Evolutionary conservation across 2,329 filamentous ascomycete species (phyloP).

Genomic region (Knufia fluminis): DNA sequence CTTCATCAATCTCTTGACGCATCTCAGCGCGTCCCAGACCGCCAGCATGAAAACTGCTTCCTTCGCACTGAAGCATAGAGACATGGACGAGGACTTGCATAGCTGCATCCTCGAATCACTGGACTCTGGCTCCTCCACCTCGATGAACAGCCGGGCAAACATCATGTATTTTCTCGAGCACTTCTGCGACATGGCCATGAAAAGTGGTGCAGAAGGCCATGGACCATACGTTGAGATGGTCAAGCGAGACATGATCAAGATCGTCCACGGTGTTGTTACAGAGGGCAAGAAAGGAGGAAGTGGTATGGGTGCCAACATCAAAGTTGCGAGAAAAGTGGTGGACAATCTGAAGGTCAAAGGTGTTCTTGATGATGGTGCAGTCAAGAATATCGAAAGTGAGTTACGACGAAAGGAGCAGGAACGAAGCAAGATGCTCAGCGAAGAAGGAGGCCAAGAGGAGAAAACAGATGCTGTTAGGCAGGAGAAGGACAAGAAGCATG

Average conservation of each 20-base stretch:
- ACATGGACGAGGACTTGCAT: constrained; percentile 95
- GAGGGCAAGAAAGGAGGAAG: constrained; percentile 56
- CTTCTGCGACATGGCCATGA: constrained; percentile 75
- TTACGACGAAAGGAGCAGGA: constrained; percentile 68
- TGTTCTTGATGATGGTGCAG: constrained; percentile 64
- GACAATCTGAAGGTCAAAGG: constrained; percentile 56
- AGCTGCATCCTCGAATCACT: constrained; percentile 95
- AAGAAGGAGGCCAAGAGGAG: constrained; percentile 29
- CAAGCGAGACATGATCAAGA: constrained; percentile 79
- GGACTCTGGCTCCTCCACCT: constrained; percentile 60
- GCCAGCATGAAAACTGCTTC: constrained; percentile 87
- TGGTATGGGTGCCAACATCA: constrained; percentile 76
- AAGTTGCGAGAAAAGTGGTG: constrained; percentile 77
- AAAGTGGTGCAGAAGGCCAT: constrained; percentile 63
- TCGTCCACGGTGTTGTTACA: constrained; percentile 86
- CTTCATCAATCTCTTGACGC: constrained; percentile 82
- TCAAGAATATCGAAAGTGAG: constrained; percentile 71
- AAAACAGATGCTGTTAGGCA: constrained; percentile 7
- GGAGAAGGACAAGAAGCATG: constrained; percentile 5
- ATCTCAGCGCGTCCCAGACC: constrained; percentile 80
- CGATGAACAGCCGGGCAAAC: constrained; percentile 94
- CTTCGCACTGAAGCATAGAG: constrained; percentile 86
- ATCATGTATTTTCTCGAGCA: constrained; percentile 99
- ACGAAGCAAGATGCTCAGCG: constrained; percentile 47
- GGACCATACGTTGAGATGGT: constrained; percentile 86